Base-by-base conservation (phyloP, 768 basidiomycete genomes). In the Mycena albidolilacea region DNA sequence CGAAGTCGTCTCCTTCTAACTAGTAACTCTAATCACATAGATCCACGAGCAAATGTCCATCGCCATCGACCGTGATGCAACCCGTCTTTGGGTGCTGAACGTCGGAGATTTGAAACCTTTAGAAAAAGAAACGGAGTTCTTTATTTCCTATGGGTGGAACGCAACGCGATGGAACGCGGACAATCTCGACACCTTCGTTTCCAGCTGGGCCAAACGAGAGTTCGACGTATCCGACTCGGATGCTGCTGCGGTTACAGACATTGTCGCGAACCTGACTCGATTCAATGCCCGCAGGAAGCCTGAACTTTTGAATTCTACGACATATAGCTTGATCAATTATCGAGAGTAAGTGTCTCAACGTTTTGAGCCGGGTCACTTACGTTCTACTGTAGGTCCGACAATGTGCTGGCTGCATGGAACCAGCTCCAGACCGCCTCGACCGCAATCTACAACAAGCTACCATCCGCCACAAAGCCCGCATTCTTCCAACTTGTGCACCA, bases 81-180 rank as follows among this genome's bases (percentile, higher is more conserved):
- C 84, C 14, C 84, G 84, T 17, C 81, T 94, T 58, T 93, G 92
- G 91, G 87, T 94, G 55, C 80, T 94, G 67, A 94, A 93, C 78
- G 92, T 94, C 67, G 93, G 93, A 17, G 92, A 93, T 75, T 81
- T 94, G 64, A 93, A 93, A 79, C 92, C 92, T 3, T 91, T 91
- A 72, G 93, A 94, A 75, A 88, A 91, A 64, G 88, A 91, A 64
- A 90, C 85, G 39, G 92, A 93, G 75, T 92, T 91, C 79, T 93
- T 92, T 86, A 81, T 94, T 75, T 84, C 82, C 17, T 87, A 88
- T 55, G 92, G 88, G 4, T 93, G 89, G 86, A 87, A 94, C 75
- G 79, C 88, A 0, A 83, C 89, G 0, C 79, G 84, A 15, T 94
- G 90, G 88, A 85, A 84, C 17, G 84, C 82, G 7, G 83, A 87